Base-by-base conservation (phyloP, 2,329 filamentous ascomycete genomes). In the Xylariaceae sp. region DNA sequence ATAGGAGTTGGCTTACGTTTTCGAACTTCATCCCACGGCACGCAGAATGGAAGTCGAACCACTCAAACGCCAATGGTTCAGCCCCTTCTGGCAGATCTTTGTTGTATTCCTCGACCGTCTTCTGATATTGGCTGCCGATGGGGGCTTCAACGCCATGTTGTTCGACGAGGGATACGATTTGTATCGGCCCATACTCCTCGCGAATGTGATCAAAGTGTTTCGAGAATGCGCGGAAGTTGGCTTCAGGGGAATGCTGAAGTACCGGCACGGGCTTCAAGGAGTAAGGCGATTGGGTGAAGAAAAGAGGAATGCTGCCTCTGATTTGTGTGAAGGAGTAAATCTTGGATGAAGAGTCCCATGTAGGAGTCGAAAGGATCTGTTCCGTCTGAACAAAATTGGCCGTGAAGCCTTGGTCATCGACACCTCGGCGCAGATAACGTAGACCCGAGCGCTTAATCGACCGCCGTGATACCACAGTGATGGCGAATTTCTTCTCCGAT, bases 1-100 rank as follows among this genome's bases (percentile, higher is more conserved):
- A 80, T 50, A 99, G 78, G 1, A 99, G 79, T 31, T 86, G 76
- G 54, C 85, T 87, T 9, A 97, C 91, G 56, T 97, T 97, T 67
- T 97, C 92, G 66, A 97, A 99, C 63, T 90, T 95, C 92, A 99
- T 96, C 0, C 94, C 94, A 12, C 90, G 86, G 67, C 94, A 97
- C 31, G 88, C 88, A 19, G 84, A 80, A 69, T 97, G 94, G 65
- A 99, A 99, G 67, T 99, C 94, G 64, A 97, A 99, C 94, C 94
- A 99, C 67, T 96, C 89, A 65, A 95, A 95, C 0, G 76, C 79
- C 9, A 94, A 72, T 7, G 75, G 69, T 6, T 70, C 64, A 1
- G 60, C 61, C 12, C 60, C 68, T 27, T 82, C 76, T 26, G 77
- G 68, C 3, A 77, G 75, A 42, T 80, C 76, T 6, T 85, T 77